These are phyloP conservation scores for Pseudotsuga menziesii DNA, from an alignment of 75 land plant genomes.

Conservation along the genomic window DNA sequence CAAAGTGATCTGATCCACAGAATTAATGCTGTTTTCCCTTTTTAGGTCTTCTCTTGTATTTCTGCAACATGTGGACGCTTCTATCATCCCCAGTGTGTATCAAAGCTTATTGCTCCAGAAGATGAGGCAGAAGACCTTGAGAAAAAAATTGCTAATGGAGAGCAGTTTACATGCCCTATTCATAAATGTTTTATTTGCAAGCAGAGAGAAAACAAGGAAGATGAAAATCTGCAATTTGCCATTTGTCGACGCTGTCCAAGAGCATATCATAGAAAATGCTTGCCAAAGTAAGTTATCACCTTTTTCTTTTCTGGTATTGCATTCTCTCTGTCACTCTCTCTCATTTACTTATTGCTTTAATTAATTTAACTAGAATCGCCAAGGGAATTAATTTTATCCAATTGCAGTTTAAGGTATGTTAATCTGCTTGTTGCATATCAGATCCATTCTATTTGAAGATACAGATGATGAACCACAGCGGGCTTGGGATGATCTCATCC, in stretches of 20 bases:
- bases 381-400: too few species aligned
- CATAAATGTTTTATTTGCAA: constrained; percentile 69
- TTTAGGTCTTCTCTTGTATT: constrained; percentile 81
- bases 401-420: not conserved
- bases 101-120: constrained; percentile 28
- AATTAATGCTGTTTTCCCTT: not conserved
- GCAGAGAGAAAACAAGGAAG: constrained; percentile 46
- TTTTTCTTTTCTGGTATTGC: not conserved
- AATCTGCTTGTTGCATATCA: constrained; percentile 11
- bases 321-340: not conserved
- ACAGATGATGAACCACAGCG: constrained; percentile 32
- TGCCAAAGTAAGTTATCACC: constrained; percentile 56
- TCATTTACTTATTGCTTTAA: not conserved
- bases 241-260: constrained; percentile 82
- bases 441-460: constrained; percentile 32
- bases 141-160: constrained; percentile 48
- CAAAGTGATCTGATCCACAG: too few species aligned
- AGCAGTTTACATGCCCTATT: constrained; percentile 66
- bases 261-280: constrained; percentile 83
- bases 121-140: constrained; percentile 30
- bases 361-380: not conserved
- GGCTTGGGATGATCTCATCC: constrained; percentile 75
- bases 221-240: constrained; percentile 58
- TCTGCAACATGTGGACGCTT: constrained; percentile 82
- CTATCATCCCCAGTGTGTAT: constrained; percentile 81